phyloP scores from a whole-genome alignment of 345 rosid species.

The Jatropha curcas region DNA sequence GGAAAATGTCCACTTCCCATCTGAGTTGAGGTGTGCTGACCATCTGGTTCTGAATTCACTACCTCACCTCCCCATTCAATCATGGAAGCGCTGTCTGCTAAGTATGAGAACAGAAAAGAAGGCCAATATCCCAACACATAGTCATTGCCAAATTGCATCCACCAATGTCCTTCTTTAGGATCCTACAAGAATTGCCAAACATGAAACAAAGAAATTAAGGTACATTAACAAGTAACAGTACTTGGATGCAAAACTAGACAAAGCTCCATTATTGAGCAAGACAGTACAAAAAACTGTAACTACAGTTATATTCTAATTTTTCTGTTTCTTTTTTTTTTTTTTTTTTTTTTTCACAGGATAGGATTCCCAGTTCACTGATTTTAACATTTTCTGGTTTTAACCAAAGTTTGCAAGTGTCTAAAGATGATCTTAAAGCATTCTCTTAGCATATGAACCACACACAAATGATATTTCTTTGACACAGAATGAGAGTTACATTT shows the following conservation, averaged over 20 bases:
- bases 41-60: constrained; percentile 83
- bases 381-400: background rate
- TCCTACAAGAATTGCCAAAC: constrained; percentile 44
- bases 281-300: background rate
- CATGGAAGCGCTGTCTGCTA: constrained; percentile 90
- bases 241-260: too few species aligned
- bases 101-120: constrained; percentile 88
- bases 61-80: constrained; percentile 99
- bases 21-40: constrained; percentile 87
- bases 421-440: constrained; percentile 5
- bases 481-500: background rate
- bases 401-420: background rate
- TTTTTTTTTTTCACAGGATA: too few species aligned
- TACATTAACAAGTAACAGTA: background rate
- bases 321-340: too few species aligned
- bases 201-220: background rate
- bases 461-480: constrained; percentile 25
- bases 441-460: constrained; percentile 9
- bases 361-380: too few species aligned
- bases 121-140: constrained; percentile 95
- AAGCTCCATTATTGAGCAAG: background rate
- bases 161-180: constrained; percentile 97
- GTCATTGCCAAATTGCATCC: constrained; percentile 97
- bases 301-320: background rate
- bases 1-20: constrained; percentile 96